A percentile compares a stretch with the other conserved stretches of the same genome.
These are phyloP conservation scores for Trametes sp. DNA, from an alignment of 1,284 basidiomycete species.

Conservation along the genomic window DNA sequence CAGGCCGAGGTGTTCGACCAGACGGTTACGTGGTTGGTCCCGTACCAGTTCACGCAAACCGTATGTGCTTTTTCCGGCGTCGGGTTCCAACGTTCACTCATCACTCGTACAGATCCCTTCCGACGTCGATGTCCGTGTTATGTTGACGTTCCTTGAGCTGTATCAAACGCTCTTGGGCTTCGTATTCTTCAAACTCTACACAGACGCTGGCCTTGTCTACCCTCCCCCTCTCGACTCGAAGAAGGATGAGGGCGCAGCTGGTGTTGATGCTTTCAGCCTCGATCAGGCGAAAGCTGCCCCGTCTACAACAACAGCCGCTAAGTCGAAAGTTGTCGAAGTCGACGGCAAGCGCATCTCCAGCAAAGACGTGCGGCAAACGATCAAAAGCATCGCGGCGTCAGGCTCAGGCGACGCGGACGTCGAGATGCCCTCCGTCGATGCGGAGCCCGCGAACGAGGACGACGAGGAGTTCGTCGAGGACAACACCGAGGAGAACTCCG, in stretches of 20 bases:
- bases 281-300: conserved; percentile 56
- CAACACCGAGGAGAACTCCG: conserved; percentile 67
- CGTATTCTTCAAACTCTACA: conserved; percentile 97
- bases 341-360: conserved; percentile 67
- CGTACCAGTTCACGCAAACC: conserved; percentile 97
- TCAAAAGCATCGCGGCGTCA: conserved; percentile 63
- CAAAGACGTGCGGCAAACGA: conserved; percentile 77
- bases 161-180: conserved; percentile 98
- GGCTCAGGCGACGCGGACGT: conserved; percentile 45
- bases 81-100: conserved; percentile 1
- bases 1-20: conserved; percentile 96
- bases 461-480: conserved; percentile 79
- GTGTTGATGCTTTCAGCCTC: conserved; percentile 90
- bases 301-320: conserved; percentile 40
- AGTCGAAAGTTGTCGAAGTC: conserved; percentile 54
- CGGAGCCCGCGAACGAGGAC: conserved; percentile 43
- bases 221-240: conserved; percentile 89
- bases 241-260: conserved; percentile 90
- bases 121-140: conserved; percentile 98
- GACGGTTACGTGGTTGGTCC: conserved; percentile 95
- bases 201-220: conserved; percentile 93
- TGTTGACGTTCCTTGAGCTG: conserved; percentile 98
- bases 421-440: conserved; percentile 48
- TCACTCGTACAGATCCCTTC: conserved; percentile 77
- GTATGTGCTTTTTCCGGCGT: conserved; percentile 52